Base-by-base conservation (phyloP, 371 early-diverging fungal species). In the Phascolomyces articulosus region DNA sequence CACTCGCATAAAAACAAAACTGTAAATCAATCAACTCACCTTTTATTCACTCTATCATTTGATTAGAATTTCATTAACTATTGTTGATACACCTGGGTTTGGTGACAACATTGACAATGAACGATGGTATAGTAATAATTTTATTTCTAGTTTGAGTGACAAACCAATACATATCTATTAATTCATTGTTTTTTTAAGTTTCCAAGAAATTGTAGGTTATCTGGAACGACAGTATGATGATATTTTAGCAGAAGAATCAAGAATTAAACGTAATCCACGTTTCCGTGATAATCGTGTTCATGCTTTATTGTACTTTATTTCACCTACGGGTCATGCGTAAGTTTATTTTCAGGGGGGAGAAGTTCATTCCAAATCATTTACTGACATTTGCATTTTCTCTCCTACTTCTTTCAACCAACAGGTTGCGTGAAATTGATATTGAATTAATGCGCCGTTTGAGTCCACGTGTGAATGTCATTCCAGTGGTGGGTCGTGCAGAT, bases 51-150 rank as follows among this genome's bases (percentile, higher is more conserved):
- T n/a, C n/a, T n/a, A 38, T 9, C 38, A 38, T 9, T 13, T 13
- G 6, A 60, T 40, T 57, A 78, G 84, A 70, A 87, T 89, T 60
- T 86, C 91, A 40, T 82, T 96, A 55, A 95, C 93, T 2, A 89
- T 96, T 64, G 92, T 98, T 44, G 98, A 99, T 79, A 98, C 98
- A 47, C 98, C 99, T 40, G 99, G 98, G 2, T 98, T 97, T 83
- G 98, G 98, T 60, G 96, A 98, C 78, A 91, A 89, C 69, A 90
- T 93, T 66, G 91, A 93, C 73, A 93, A 93, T 77, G 91, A 91
- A 64, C 78, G 83, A 74, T 86, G 90, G 90, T n/a, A n/a, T n/a
- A n/a, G n/a, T 86, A 84, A 34, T 67, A 9, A 34, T 34, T 34
- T 34, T 34, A 34, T 34, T n/a, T n/a, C n/a, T n/a, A n/a, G n/a